Conservation (phyloP, 441 rosid species). For the Francoa sonchifolia region DNA sequence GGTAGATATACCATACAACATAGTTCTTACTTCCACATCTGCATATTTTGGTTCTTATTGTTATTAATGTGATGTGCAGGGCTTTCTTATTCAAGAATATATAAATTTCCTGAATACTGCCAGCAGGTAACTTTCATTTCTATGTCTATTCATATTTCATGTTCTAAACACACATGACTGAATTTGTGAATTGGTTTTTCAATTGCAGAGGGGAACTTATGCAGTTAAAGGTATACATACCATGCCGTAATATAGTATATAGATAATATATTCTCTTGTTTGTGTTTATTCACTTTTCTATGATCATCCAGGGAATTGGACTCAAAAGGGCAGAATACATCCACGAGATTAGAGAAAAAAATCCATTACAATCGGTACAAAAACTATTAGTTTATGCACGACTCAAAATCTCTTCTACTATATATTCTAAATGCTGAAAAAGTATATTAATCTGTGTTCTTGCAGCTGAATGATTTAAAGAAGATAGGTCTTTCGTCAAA, state of each 20-base stretch:
- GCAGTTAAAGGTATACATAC: slow-evolving; percentile 47
- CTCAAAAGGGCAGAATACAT: slow-evolving; percentile 66
- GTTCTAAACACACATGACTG: slow-evolving; percentile 10
- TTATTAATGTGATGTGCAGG: slow-evolving; percentile 31
- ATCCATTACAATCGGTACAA: slow-evolving; percentile 55
- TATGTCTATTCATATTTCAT: not conserved
- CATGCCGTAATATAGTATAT: not conserved
- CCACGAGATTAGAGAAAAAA: slow-evolving; percentile 50
- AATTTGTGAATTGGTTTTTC: slow-evolving; percentile 5
- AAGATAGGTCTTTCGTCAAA: slow-evolving; percentile 80
- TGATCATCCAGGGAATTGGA: slow-evolving; percentile 58
- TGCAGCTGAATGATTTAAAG: slow-evolving; percentile 64
- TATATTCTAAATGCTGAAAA: not conserved
- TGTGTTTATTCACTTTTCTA: not conserved
- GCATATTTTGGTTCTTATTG: not conserved
- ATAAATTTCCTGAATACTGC: slow-evolving; percentile 60
- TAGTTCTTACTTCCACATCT: not conserved
- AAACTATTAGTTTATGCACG: not conserved
- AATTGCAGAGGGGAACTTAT: slow-evolving; percentile 59
- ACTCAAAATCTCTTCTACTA: not conserved
- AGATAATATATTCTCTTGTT: not conserved
- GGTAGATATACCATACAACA: slow-evolving; percentile 20
- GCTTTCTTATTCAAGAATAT: slow-evolving; percentile 44
- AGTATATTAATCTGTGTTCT: not conserved
- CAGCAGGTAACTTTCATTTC: slow-evolving; percentile 34